Base-by-base conservation (phyloP, 345 rosid species). In the Excoecaria cochinchinensis region DNA sequence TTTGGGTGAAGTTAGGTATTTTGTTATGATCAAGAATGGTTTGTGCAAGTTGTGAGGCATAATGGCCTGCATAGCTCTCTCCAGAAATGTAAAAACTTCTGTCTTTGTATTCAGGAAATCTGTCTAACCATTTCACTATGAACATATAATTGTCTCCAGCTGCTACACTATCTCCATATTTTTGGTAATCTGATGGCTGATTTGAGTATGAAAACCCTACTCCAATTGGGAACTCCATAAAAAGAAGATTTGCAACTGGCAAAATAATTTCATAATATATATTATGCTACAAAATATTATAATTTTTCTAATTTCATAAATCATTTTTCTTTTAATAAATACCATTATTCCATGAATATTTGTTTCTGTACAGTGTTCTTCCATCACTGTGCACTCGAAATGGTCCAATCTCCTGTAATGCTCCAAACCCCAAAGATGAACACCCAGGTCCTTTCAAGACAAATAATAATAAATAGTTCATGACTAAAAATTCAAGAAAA, bases 131-230 rank as follows among this genome's bases (percentile, higher is more conserved):
- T n/a, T 89, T 88, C 17, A 83, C 77, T 83, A 95, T 48, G 77
- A 92, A 91, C 24, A 82, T 80, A 62, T 84, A 89, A 75, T 90
- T 95, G 15, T 95, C 97, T 1, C 63, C 83, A 0, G 94, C 92
- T 17, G 97, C 91, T 19, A 56, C 76, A 56, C 83, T 77, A 63
- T 92, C 94, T 5, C 99, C 97, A 39, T 67, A 89, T 6, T 78
- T 44, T 0, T 39, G 31, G 15, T 88, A 83, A 64, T 90, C 95
- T 1, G 88, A 79, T 9, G 92, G 82, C 31, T 72, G 87, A 76
- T 94, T 92, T 1, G 97, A 86, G 85, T 92, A 94, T 0, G 97
- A 92, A 82, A 90, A 94, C 17, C 98, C 98, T 1, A 94, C 92
- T 12, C 97, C 95, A 0, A 93, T 92, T 0, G 99, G 99, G 0